These are phyloP conservation scores for Canavalia ensiformis DNA, from an alignment of 306 rosid genomes.

Conservation along the genomic window DNA sequence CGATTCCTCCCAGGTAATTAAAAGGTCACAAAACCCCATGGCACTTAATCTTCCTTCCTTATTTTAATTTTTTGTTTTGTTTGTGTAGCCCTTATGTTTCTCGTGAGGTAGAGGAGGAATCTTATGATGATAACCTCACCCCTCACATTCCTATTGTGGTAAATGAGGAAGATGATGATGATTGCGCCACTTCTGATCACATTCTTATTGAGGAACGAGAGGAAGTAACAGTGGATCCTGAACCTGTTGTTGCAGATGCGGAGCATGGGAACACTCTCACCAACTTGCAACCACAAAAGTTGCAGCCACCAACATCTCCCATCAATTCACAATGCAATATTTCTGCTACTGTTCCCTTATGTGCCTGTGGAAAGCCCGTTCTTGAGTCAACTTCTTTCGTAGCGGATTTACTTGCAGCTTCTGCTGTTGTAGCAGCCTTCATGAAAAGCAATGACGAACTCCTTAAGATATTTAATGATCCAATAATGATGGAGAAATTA, in stretches of 20 bases:
- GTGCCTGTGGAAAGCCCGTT: slow-evolving; percentile 28
- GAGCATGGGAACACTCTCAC: slow-evolving; percentile 30
- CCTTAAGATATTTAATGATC: slow-evolving; percentile 66
- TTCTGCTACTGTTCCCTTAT: slow-evolving; percentile 20
- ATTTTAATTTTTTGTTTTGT: not conserved
- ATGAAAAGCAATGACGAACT: slow-evolving; percentile 63
- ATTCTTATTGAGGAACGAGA: slow-evolving; percentile 69
- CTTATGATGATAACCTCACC: slow-evolving; percentile 62
- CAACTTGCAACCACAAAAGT: slow-evolving; percentile 12
- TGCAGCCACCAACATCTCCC: slow-evolving; percentile 13
- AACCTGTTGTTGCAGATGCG: slow-evolving; percentile 32
- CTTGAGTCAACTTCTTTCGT: slow-evolving; percentile 47
- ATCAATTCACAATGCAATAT: slow-evolving; percentile 25
- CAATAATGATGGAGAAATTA: slow-evolving; percentile 69
- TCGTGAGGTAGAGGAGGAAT: slow-evolving; percentile 53
- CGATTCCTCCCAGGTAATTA: slow-evolving; percentile 71
- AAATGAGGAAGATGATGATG: no score
- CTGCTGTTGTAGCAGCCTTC: slow-evolving; percentile 59
- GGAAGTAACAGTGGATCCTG: slow-evolving; percentile 40
- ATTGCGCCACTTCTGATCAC: no score
- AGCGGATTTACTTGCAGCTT: slow-evolving; percentile 61
- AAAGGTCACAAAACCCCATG: slow-evolving; percentile 5
- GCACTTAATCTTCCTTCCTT: slow-evolving; percentile 1
- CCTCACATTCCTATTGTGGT: slow-evolving; percentile 55
- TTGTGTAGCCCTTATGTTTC: slow-evolving; percentile 65